A percentile compares a stretch with the other conserved stretches of the same genome.
Conservation (phyloP, 257 asterid species). For the Ilex asprella region DNA sequence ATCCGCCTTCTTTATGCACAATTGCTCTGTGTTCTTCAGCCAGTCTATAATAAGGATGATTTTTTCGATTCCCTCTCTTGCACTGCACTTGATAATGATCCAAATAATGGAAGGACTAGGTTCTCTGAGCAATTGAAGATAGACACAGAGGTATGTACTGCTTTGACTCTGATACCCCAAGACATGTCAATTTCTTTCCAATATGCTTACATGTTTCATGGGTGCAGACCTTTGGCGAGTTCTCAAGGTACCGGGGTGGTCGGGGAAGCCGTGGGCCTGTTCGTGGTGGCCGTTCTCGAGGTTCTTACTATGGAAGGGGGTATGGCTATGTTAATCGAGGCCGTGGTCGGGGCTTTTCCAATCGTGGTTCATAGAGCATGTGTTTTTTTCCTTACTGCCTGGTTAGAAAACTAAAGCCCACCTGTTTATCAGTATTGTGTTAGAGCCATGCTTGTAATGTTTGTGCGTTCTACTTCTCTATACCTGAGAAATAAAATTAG, state of each 20-base stretch:
- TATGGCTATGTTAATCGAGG: constrained; percentile 44
- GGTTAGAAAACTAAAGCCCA: constrained; percentile 6
- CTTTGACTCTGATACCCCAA: neutral
- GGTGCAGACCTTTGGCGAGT: constrained; percentile 94
- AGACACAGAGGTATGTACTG: constrained; percentile 65
- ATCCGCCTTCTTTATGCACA: neutral
- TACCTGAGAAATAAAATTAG: constrained; percentile 23
- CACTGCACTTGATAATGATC: constrained; percentile 39
- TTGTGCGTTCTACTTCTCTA: constrained; percentile 33
- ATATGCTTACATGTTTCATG: neutral
- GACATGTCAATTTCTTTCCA: neutral
- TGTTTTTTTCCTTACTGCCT: neutral
- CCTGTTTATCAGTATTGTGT: constrained; percentile 19
- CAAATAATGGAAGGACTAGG: constrained; percentile 66
- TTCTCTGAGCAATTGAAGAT: constrained; percentile 91
- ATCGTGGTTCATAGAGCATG: constrained; percentile 27
- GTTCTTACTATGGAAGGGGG: constrained; percentile 49
- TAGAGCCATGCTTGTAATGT: constrained; percentile 30
- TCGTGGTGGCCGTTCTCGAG: constrained; percentile 76
- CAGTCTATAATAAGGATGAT: constrained; percentile 82
- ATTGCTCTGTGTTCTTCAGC: constrained; percentile 35
- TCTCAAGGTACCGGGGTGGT: constrained; percentile 80
- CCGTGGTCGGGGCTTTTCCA: constrained; percentile 57
- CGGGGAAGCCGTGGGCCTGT: constrained; percentile 76
- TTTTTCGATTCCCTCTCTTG: constrained; percentile 79